phyloP scores from a whole-genome alignment of 2,329 filamentous ascomycete genomes.

The Chrysosporium queenslandicum region DNA sequence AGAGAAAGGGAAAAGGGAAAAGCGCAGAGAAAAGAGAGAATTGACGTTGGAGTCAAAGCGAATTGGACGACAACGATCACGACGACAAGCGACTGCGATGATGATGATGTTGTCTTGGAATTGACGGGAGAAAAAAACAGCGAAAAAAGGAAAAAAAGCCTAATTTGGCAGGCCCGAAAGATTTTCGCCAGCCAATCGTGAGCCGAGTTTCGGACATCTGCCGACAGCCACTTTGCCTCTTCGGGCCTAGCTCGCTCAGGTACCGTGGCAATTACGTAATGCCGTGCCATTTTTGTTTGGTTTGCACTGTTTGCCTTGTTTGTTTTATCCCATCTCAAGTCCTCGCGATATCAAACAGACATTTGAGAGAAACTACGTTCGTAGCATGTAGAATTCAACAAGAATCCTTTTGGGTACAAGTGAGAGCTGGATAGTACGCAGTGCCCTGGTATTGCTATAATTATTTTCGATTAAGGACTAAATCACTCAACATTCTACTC shows the following conservation, averaged over 20 bases:
- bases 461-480: too few relatives aligned
- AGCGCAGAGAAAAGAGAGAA: conserved; percentile 3
- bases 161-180: conserved; percentile 13
- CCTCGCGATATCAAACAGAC: too few relatives aligned
- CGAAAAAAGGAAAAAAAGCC: conserved; percentile 10
- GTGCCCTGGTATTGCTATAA: too few relatives aligned
- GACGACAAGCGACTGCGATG: not conserved
- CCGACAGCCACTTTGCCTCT: not conserved
- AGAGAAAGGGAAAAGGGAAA: conserved; percentile 10
- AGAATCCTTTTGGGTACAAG: too few relatives aligned
- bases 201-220: conserved; percentile 12
- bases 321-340: not conserved
- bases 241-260: not conserved
- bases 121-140: conserved; percentile 5
- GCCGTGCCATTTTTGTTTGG: not conserved
- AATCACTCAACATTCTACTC: too few relatives aligned
- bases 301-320: not conserved
- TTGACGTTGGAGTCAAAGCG: not conserved
- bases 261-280: conserved; percentile 3
- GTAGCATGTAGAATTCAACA: too few relatives aligned
- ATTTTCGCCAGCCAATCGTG: conserved; percentile 16
- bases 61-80: not conserved
- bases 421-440: too few relatives aligned
- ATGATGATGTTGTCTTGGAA: conserved; percentile 8
- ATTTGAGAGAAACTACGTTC: too few relatives aligned